phyloP scores from a whole-genome alignment of 768 basidiomycete genomes.

The Naganishia vishniacii region DNA sequence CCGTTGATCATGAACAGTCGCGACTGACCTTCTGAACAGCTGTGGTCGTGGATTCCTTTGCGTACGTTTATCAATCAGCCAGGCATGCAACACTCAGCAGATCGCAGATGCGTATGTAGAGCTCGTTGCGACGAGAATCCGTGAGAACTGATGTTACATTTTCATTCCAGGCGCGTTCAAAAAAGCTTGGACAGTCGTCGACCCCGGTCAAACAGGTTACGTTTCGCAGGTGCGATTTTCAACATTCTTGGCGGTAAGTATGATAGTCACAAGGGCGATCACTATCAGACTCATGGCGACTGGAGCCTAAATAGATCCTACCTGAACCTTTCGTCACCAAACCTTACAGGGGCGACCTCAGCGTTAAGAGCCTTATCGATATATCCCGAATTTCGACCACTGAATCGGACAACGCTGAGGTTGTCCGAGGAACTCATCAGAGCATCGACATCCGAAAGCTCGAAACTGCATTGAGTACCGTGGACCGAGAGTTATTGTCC shows the following conservation, averaged over 20 bases:
- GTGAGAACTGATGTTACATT: not conserved
- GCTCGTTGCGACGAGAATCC: no score
- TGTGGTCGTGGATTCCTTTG: constrained; percentile 90
- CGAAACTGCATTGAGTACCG: constrained; percentile 56
- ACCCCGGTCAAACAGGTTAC: constrained; percentile 70
- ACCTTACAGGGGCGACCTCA: constrained; percentile 70
- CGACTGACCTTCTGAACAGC: constrained; percentile 43
- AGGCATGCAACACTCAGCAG: constrained; percentile 72
- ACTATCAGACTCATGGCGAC: not conserved
- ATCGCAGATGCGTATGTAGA: constrained; percentile 69
- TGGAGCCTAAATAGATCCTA: constrained; percentile 58
- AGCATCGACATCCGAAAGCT: constrained; percentile 64
- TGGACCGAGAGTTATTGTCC: constrained; percentile 63
- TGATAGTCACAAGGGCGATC: not conserved
- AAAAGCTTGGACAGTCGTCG: constrained; percentile 83
- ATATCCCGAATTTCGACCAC: constrained; percentile 48
- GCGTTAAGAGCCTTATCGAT: constrained; percentile 59
- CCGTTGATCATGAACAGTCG: constrained; percentile 11
- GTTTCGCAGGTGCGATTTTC: constrained; percentile 66
- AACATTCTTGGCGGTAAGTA: constrained; percentile 72
- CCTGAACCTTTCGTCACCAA: constrained; percentile 81
- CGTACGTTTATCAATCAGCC: constrained; percentile 85
- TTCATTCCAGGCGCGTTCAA: constrained; percentile 61
- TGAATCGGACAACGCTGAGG: constrained; percentile 27
- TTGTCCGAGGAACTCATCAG: constrained; percentile 32